phyloP scores from a whole-genome alignment of 2,329 filamentous ascomycete species.

The Thermothelomyces thermophilus region DNA sequence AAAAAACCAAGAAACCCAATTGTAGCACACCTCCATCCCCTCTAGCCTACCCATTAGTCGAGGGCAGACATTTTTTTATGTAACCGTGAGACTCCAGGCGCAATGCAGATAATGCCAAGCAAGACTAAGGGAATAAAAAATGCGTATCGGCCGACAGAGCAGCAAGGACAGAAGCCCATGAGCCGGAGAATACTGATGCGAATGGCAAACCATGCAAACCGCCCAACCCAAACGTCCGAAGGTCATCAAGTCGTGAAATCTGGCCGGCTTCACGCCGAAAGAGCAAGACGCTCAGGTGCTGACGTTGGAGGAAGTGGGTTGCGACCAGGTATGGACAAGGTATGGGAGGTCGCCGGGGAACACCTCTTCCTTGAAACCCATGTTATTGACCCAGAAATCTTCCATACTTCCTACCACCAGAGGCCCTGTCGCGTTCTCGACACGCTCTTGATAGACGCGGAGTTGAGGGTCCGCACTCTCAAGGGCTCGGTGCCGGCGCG shows the following conservation, averaged over 20 bases:
- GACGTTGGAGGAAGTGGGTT: conserved; percentile 10
- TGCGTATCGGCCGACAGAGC: conserved; percentile 11
- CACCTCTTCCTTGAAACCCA: conserved; percentile 28
- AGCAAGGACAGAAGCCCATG: conserved; percentile 1
- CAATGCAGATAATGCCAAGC: conserved; percentile 24
- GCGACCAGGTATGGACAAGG: conserved; percentile 23
- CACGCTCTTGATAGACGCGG: conserved; percentile 14
- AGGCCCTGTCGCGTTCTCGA: conserved; percentile 18
- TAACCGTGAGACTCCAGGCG: conserved; percentile 26
- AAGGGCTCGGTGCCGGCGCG: conserved; percentile 42
- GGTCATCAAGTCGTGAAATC: conserved; percentile 22
- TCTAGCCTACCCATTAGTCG: conserved; percentile 10
- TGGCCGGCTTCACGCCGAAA: background rate
- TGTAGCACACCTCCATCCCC: conserved; percentile 8
- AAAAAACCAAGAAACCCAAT: background rate
- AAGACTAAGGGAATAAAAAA: conserved; percentile 3
- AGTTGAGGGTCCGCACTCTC: conserved; percentile 32
- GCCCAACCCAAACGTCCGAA: background rate
- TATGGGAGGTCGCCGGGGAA: conserved; percentile 25
- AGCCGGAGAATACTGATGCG: conserved; percentile 10
- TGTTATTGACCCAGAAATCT: conserved; percentile 24
- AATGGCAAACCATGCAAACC: background rate
- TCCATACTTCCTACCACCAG: conserved; percentile 17
- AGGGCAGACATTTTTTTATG: conserved; percentile 22
- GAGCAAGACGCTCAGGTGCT: conserved; percentile 3